A percentile compares a stretch with the other conserved stretches of the same genome.
These are phyloP conservation scores for Hura crepitans DNA, from an alignment of 441 rosid genomes.

Conservation along the genomic window DNA sequence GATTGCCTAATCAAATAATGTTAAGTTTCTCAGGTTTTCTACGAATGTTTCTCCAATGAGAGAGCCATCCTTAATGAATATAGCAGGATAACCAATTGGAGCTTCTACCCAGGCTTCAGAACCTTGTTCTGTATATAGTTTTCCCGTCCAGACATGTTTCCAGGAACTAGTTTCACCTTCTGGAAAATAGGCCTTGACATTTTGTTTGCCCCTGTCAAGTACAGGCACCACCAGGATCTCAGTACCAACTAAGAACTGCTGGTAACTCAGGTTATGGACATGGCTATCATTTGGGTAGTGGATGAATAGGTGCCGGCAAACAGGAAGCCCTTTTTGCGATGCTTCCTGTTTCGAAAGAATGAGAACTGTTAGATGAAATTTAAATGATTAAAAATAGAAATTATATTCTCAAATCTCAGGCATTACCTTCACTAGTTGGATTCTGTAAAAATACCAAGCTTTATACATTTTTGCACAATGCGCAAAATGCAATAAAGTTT, in stretches of 20 bases:
- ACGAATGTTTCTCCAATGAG: conserved; percentile 47
- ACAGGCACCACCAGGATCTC: conserved; percentile 67
- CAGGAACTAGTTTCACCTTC: conserved; percentile 42
- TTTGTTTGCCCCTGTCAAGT: conserved; percentile 51
- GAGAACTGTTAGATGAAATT: conserved; percentile 19
- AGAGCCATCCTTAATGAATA: conserved; percentile 55
- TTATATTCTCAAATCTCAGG: neutral
- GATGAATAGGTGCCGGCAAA: conserved; percentile 68
- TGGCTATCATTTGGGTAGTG: conserved; percentile 57
- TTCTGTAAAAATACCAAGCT: conserved; percentile 68
- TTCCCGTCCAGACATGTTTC: conserved; percentile 65
- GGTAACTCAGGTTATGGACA: conserved; percentile 48
- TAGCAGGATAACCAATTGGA: conserved; percentile 60
- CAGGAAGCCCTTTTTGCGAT: conserved; percentile 53
- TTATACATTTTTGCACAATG: conserved; percentile 57
- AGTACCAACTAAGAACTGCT: conserved; percentile 61
- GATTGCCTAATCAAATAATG: conserved; percentile 26
- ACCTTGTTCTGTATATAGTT: conserved; percentile 36
- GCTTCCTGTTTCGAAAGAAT: conserved; percentile 45
- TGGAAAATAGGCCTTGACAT: conserved; percentile 58
- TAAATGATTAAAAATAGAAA: neutral
- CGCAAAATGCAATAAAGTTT: conserved; percentile 53
- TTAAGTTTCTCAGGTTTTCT: conserved; percentile 39
- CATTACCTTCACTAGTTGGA: conserved; percentile 54
- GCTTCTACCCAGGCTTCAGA: conserved; percentile 48